phyloP scores from a whole-genome alignment of 345 rosid species.

The Eucalyptus cloeziana region DNA sequence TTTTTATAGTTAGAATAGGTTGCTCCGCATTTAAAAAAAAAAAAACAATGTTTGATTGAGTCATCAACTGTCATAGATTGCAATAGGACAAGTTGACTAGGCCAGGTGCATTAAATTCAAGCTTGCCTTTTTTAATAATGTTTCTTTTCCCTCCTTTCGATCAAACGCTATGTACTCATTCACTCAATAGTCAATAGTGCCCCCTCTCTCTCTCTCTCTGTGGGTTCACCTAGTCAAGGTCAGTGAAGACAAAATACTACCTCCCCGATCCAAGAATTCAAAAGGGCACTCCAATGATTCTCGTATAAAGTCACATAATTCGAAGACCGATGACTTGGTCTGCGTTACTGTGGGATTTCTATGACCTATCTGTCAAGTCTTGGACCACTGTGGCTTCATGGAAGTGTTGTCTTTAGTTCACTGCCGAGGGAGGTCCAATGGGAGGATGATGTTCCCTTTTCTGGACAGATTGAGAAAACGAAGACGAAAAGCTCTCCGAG shows the following conservation, averaged over 20 bases:
- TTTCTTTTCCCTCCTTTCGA: background rate
- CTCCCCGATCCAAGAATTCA: background rate
- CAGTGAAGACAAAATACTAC: background rate
- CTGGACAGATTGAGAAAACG: background rate
- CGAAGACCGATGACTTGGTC: background rate
- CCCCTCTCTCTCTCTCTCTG: background rate
- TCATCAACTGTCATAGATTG: slow-evolving; percentile 1
- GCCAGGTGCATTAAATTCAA: background rate
- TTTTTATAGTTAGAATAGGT: background rate
- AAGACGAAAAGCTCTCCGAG: background rate
- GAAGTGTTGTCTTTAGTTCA: background rate
- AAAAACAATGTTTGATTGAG: background rate
- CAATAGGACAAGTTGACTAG: slow-evolving; percentile 11
- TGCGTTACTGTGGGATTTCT: background rate
- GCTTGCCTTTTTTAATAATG: background rate
- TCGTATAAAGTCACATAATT: background rate
- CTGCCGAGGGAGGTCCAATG: background rate
- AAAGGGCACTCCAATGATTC: background rate
- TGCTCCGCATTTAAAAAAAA: background rate
- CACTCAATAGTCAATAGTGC: background rate
- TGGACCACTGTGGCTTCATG: background rate
- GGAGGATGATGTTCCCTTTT: background rate
- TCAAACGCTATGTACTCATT: slow-evolving; percentile 1
- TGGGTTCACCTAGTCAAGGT: background rate
- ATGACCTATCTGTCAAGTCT: background rate